Conservation (phyloP, 1,284 basidiomycete species). For the Malassezia sp. region DNA sequence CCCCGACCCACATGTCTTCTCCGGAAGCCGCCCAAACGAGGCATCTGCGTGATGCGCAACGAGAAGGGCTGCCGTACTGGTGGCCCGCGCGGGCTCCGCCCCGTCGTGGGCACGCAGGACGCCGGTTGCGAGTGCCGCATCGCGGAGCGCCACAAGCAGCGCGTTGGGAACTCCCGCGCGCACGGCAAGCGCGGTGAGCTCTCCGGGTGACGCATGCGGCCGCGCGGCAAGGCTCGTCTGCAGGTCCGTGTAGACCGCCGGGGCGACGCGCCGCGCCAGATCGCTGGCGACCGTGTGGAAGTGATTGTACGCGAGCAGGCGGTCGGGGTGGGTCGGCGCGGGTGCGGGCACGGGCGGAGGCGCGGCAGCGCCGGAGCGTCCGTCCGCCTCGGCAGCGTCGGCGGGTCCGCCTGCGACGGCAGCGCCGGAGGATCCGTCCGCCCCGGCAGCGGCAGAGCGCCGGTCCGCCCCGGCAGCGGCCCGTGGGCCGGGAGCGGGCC, state of each 20-base stretch:
- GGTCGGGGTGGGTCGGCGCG: conserved; percentile 3
- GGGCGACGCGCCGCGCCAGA: conserved; percentile 1
- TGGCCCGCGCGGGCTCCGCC: conserved; percentile 10
- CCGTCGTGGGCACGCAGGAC: background rate
- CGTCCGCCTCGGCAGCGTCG: no score
- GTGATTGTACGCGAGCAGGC: conserved; percentile 7
- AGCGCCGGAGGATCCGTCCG: background rate
- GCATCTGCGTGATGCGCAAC: conserved; percentile 27
- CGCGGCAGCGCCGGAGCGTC: no score
- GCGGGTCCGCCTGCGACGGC: background rate
- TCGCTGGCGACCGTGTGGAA: conserved; percentile 10
- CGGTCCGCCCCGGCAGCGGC: no score
- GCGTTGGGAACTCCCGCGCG: background rate
- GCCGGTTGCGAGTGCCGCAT: conserved; percentile 8
- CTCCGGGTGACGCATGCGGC: background rate
- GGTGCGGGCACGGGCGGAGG: background rate
- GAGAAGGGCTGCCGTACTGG: conserved; percentile 19
- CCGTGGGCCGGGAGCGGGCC: no score
- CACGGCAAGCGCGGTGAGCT: background rate
- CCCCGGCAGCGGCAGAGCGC: no score
- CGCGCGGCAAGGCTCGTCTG: background rate
- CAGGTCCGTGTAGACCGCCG: conserved; percentile 3
- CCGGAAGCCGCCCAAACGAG: conserved; percentile 23
- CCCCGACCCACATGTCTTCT: conserved; percentile 17
- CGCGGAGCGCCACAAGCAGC: conserved; percentile 8